Conservation (phyloP, 1,139 yeast species). For the Pichia inconspicua region DNA sequence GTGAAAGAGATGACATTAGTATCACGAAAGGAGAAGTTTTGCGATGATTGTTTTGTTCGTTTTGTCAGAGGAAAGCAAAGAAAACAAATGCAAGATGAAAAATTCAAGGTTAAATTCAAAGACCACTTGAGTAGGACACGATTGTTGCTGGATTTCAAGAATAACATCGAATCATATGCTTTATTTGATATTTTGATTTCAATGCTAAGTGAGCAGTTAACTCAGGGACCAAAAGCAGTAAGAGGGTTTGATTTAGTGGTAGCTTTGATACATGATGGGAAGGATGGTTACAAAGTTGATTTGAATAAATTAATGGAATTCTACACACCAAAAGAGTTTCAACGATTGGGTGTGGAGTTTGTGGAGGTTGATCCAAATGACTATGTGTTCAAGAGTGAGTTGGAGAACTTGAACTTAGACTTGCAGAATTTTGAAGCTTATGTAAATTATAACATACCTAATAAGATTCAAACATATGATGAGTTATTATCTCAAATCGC, state of each 20-base stretch:
- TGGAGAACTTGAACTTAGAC: constrained; percentile 6
- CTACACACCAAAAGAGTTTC: constrained; percentile 17
- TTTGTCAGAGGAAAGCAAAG: constrained; percentile 76
- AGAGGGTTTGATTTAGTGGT: constrained; percentile 61
- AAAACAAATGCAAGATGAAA: constrained; percentile 63
- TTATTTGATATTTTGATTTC: constrained; percentile 59
- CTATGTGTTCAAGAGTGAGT: constrained; percentile 15
- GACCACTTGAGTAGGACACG: constrained; percentile 28
- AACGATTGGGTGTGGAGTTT: constrained; percentile 26
- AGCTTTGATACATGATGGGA: constrained; percentile 38
- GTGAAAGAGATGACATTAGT: constrained; percentile 37
- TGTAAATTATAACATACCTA: constrained; percentile 1
- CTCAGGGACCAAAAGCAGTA: constrained; percentile 48
- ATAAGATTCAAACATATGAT: constrained; percentile 21
- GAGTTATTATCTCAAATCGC: constrained; percentile 31
- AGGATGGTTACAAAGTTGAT: constrained; percentile 1
- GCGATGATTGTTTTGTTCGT: constrained; percentile 60
- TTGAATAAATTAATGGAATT: constrained; percentile 16
- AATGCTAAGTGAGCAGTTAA: constrained; percentile 51
- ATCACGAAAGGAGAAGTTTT: constrained; percentile 66
- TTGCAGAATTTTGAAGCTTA: constrained; percentile 20
- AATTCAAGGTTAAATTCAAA: constrained; percentile 60
- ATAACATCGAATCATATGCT: constrained; percentile 61
- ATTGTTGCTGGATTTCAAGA: constrained; percentile 54
- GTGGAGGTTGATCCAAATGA: constrained; percentile 35